Percentiles rank a stretch among this genome's conserved stretches.
Evolutionary conservation across 306 rosid genomes (phyloP).

Genomic region (Cicer cuneatum): DNA sequence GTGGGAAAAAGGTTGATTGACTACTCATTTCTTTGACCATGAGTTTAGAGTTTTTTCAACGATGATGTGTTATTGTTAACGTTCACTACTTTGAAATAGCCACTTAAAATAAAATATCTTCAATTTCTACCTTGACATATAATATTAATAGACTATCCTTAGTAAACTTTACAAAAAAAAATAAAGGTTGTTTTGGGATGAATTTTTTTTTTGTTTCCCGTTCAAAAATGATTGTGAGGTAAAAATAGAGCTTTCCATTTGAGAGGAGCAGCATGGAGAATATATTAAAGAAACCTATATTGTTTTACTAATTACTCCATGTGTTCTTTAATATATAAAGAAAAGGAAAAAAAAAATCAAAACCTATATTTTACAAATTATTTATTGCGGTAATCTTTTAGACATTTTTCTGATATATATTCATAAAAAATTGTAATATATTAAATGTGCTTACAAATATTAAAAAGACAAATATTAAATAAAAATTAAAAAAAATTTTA

Average conservation of each 20-base stretch:
- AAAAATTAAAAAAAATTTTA: no score
- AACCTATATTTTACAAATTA: no score
- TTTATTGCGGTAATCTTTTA: no score
- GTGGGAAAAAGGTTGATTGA: no score
- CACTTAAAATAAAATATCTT: neutral
- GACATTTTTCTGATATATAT: no score
- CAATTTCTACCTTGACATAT: neutral
- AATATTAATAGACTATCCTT: neutral
- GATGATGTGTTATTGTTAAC: neutral
- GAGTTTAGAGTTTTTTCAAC: neutral
- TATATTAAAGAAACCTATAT: conserved; percentile 22
- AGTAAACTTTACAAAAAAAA: neutral
- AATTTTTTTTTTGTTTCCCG: neutral
- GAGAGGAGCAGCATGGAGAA: conserved; percentile 18
- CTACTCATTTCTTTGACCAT: no score
- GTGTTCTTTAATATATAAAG: no score
- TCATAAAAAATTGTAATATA: no score
- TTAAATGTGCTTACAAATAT: no score
- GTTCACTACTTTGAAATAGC: neutral
- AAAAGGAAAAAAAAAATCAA: no score
- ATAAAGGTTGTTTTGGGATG: neutral
- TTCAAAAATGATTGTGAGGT: neutral
- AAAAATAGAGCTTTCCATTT: neutral
- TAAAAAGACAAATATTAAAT: no score
- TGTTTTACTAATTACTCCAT: neutral